phyloP scores from a whole-genome alignment of 1,284 basidiomycete species.

The Ustilago cynodontis region DNA sequence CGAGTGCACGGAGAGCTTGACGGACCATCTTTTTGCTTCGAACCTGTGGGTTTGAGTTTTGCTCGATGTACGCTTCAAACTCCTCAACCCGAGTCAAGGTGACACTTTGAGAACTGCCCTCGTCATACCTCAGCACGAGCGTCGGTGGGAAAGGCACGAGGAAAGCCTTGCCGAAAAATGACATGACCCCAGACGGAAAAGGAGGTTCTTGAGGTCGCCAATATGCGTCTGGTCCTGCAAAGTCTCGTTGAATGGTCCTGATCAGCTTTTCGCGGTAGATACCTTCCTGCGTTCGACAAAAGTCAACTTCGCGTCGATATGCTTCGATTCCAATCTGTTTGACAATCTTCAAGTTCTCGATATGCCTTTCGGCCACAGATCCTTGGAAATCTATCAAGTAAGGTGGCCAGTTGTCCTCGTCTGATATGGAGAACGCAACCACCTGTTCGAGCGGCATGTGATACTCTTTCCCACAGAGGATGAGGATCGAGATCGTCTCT shows the following conservation, averaged over 20 bases:
- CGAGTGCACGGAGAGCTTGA: constrained; percentile 78
- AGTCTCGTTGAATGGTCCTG: constrained; percentile 51
- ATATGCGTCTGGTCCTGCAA: constrained; percentile 63
- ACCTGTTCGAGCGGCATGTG: constrained; percentile 76
- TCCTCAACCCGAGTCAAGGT: constrained; percentile 74
- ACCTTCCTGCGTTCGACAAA: constrained; percentile 33
- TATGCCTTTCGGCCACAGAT: constrained; percentile 79
- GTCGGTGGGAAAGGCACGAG: constrained; percentile 82
- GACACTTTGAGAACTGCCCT: constrained; percentile 71
- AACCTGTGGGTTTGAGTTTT: constrained; percentile 76
- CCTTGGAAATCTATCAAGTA: constrained; percentile 80
- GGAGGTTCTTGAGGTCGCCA: constrained; percentile 55
- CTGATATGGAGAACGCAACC: constrained; percentile 77
- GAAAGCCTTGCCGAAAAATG: constrained; percentile 75
- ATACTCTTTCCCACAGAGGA: constrained; percentile 77
- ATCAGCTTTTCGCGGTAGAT: constrained; percentile 39
- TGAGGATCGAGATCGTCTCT: constrained; percentile 79
- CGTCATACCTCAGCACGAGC: constrained; percentile 78
- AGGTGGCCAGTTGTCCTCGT: constrained; percentile 77
- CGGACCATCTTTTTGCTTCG: constrained; percentile 76
- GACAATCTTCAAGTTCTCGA: constrained; percentile 82
- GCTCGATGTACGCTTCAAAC: constrained; percentile 76
- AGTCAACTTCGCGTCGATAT: constrained; percentile 38
- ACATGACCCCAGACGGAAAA: constrained; percentile 53
- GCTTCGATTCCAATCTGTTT: constrained; percentile 54